A percentile compares a stretch with the other conserved stretches of the same genome.
Evolutionary conservation across 495 filamentous ascomycete genomes (phyloP).

Genomic region (Pyronema omphalodes): DNA sequence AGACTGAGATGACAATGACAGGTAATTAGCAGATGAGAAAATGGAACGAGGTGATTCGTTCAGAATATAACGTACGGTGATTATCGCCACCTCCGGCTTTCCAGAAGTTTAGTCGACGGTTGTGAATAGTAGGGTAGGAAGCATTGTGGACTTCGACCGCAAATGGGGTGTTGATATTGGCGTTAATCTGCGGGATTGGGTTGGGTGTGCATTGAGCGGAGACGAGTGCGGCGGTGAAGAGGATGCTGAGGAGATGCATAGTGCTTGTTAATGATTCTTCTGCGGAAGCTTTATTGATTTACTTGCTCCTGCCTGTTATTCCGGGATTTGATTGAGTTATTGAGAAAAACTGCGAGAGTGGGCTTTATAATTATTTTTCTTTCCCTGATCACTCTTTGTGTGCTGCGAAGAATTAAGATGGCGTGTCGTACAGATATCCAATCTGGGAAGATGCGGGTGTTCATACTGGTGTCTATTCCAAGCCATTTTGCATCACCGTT

Average conservation of each 20-base stretch:
- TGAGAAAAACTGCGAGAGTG: too few relatives aligned
- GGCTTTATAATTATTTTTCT: too few relatives aligned
- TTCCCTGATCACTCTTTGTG: too few relatives aligned
- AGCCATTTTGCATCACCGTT: too few relatives aligned
- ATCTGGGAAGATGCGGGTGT: too few relatives aligned
- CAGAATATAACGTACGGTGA: constrained; percentile 26
- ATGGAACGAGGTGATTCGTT: neutral
- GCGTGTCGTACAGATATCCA: too few relatives aligned
- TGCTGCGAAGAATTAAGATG: too few relatives aligned
- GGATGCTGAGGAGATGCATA: neutral
- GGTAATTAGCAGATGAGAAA: neutral
- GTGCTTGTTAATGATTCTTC: too few relatives aligned
- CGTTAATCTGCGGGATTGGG: constrained; percentile 18
- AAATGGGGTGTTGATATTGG: constrained; percentile 29
- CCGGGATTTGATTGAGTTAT: too few relatives aligned
- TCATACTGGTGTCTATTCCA: too few relatives aligned
- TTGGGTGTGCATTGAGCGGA: constrained; percentile 29
- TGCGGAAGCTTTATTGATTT: too few relatives aligned
- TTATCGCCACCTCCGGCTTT: constrained; percentile 33
- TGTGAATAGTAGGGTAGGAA: constrained; percentile 31
- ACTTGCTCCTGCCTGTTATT: too few relatives aligned
- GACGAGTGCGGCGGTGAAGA: constrained; percentile 21
- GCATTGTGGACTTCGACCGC: constrained; percentile 33
- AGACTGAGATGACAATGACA: constrained; percentile 1
- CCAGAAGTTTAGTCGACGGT: constrained; percentile 34